Evolutionary conservation across 495 filamentous ascomycete species (phyloP), one percentile per base, ranked within the genome.

Genomic region (Podospora fimiseda): DNA sequence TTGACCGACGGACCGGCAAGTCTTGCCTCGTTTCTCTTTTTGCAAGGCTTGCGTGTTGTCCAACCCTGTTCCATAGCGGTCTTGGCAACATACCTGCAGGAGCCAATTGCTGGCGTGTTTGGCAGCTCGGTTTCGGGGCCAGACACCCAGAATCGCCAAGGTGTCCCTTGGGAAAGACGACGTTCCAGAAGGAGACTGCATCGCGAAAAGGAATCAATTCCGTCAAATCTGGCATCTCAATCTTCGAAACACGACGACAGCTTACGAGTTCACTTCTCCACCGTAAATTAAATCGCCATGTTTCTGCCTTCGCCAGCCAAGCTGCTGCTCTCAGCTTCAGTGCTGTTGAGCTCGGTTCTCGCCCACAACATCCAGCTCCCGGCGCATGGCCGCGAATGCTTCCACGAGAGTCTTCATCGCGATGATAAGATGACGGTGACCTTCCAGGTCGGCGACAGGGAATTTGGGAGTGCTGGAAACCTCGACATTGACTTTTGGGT

Each of bases 401-500:
- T 96, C 80, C 89, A 96, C 79, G 93, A 98, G 74, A 68, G 74
- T 44, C 83, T 98, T 39, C 90, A 96, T 74, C 81, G 78, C 60
- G 93, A 96, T 70, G 93, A 98, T 74, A 85, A 86, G 70, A 98
- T 98, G 93, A 96, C 90, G 9, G 92, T 98, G 24, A 93, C 90
- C 14, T 98, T 96, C 77, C 93, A 97, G 75, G 91, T 97, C 53
- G 93, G 94, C 59, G 93, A 98, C 67, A 73, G 94, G 51, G 93
- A 98, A 62, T 97, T 96, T 69, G 93, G 92, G 23, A 85, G 88
- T 14, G 90, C 89, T 38, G 92, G 93, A 11, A 97, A 96, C 64
- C 75, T 98, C 15, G 93, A 97, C 59, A 82, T 97, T 67, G 93
- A 97, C 70, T 97, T 97, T 70, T 98, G 91, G 93, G 93, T 96